Percentiles rank a stretch among this genome's conserved stretches.
Conservation (phyloP, 352 stramenopile genomes). For the Phytophthora hibernalis region DNA sequence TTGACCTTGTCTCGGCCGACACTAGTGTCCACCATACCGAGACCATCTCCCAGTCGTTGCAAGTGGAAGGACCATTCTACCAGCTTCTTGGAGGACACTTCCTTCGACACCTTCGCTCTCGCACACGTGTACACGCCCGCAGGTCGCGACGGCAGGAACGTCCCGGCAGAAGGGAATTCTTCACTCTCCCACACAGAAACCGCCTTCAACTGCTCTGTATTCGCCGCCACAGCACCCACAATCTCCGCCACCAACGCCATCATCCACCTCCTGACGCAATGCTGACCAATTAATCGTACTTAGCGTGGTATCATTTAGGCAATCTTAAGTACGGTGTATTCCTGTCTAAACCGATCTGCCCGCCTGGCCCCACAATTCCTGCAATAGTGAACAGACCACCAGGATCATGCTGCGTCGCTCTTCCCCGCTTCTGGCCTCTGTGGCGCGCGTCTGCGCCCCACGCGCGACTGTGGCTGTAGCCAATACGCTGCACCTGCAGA, state of each 20-base stretch:
- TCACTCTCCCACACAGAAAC: constrained; percentile 2
- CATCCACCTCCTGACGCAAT: constrained; percentile 4
- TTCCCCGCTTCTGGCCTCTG: constrained; percentile 39
- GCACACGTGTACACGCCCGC: constrained; percentile 72
- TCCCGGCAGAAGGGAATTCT: constrained; percentile 47
- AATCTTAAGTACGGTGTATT: not conserved
- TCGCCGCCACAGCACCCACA: constrained; percentile 2
- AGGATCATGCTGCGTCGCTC: constrained; percentile 56
- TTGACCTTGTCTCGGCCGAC: constrained; percentile 10
- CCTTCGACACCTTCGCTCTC: constrained; percentile 33
- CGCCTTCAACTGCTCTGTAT: not conserved
- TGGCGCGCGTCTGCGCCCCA: constrained; percentile 35
- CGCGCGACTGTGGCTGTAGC: constrained; percentile 19
- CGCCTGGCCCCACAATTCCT: constrained; percentile 27
- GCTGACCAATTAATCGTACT: not conserved
- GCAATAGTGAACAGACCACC: constrained; percentile 12
- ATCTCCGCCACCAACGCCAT: constrained; percentile 26
- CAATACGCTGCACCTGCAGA: constrained; percentile 37
- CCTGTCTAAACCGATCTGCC: not conserved
- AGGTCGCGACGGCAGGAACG: constrained; percentile 56
- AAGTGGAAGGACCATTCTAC: constrained; percentile 73
- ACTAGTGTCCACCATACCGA: constrained; percentile 13
- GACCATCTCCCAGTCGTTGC: constrained; percentile 45
- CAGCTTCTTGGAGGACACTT: constrained; percentile 19
- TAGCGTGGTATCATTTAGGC: too few species aligned